Conservation (phyloP, 2,329 filamentous ascomycete species). For the Orbilia oligospora region DNA sequence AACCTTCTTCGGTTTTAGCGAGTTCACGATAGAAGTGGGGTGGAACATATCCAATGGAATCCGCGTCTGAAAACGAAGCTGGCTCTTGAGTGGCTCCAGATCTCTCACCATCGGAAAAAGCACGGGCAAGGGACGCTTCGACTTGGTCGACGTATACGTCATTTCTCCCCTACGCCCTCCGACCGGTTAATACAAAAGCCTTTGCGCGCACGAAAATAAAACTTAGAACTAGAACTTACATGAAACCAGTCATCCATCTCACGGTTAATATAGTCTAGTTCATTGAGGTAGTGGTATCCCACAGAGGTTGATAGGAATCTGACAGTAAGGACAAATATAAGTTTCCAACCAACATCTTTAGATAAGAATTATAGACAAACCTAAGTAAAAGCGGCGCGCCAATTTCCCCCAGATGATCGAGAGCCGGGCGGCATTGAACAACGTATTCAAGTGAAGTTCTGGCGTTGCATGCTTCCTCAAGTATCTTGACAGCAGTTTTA, state of each 20-base stretch:
- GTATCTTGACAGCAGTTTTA: constrained; percentile 93
- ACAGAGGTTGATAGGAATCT: constrained; percentile 92
- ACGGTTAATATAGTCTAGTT: constrained; percentile 97
- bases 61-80: constrained; percentile 71
- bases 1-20: constrained; percentile 92
- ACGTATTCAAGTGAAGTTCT: constrained; percentile 93
- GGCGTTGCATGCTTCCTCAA: constrained; percentile 96
- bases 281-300: constrained; percentile 96
- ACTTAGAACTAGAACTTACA: constrained; percentile 58
- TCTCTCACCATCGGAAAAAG: constrained; percentile 75
- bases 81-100: constrained; percentile 71
- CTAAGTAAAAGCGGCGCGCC: constrained; percentile 91
- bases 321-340: background rate
- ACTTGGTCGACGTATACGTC: constrained; percentile 95
- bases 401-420: constrained; percentile 97
- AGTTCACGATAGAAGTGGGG: constrained; percentile 98
- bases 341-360: background rate
- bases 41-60: constrained; percentile 77
- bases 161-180: constrained; percentile 77
- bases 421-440: constrained; percentile 91
- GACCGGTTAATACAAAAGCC: background rate
- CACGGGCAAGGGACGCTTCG: constrained; percentile 91
- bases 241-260: constrained; percentile 99
- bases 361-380: constrained; percentile 37
- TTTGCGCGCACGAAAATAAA: background rate